A percentile compares a stretch with the other conserved stretches of the same genome.
phyloP scores from a whole-genome alignment of 176 grass and related monocot species.

The Carex pumila region DNA sequence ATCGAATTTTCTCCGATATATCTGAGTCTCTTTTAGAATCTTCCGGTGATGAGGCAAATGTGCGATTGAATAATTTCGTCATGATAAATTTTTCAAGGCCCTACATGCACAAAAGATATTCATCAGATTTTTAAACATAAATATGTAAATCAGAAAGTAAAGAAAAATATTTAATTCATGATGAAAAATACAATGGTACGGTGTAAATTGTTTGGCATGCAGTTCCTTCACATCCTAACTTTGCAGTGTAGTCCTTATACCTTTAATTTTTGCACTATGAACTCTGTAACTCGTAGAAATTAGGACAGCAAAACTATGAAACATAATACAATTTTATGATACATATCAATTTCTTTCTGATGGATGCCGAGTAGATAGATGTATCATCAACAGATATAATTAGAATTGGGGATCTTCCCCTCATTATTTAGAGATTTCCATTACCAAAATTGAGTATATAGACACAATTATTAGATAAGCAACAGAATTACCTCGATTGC shows the following conservation, averaged over 20 bases:
- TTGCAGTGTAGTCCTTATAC: not conserved
- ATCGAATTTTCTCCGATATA: conserved; percentile 59
- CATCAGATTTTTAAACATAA: not conserved
- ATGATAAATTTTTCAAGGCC: conserved; percentile 87
- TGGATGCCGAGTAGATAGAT: too few relatives aligned
- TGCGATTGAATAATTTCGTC: conserved; percentile 74
- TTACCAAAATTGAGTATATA: not conserved
- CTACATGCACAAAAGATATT: conserved; percentile 15
- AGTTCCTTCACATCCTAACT: not conserved
- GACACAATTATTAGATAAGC: not conserved
- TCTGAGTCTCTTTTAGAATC: conserved; percentile 39
- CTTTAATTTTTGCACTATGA: not conserved
- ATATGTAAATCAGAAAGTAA: not conserved
- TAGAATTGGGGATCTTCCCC: not conserved
- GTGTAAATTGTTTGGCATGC: not conserved
- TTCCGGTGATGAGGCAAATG: conserved; percentile 47
- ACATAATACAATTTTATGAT: not conserved
- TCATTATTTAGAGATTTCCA: not conserved
- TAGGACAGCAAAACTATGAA: not conserved
- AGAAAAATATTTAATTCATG: not conserved
- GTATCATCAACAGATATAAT: not conserved
- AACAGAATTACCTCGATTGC: conserved; percentile 65
- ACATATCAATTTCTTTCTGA: too few relatives aligned
- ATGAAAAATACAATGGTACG: not conserved
- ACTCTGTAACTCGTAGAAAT: not conserved